These are phyloP conservation scores for Trypanosoma scelopori DNA, from an alignment of 208 protist genomes.

Conservation along the genomic window DNA sequence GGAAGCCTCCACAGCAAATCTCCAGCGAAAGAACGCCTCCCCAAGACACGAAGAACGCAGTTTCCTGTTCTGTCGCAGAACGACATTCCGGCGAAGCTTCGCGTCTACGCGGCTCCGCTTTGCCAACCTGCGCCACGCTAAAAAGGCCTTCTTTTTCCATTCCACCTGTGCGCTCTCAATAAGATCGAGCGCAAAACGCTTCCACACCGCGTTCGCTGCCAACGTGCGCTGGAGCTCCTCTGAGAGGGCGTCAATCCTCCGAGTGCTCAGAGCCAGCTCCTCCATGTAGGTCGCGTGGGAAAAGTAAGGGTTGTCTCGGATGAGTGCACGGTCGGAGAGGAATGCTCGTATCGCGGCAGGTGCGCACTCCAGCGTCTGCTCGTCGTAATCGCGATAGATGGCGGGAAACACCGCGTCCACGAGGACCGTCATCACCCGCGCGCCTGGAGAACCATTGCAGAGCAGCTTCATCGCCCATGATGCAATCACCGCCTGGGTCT, in stretches of 20 bases:
- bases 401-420: constrained; percentile 62
- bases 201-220: constrained; percentile 44
- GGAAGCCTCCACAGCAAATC: constrained; percentile 58
- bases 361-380: constrained; percentile 31
- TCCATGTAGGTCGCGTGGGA: constrained; percentile 84
- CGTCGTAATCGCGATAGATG: constrained; percentile 74
- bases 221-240: constrained; percentile 39
- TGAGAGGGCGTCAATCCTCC: constrained; percentile 32
- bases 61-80: constrained; percentile 32
- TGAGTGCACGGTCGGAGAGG: constrained; percentile 39
- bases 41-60: constrained; percentile 32
- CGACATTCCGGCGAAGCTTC: constrained; percentile 41
- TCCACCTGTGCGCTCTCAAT: constrained; percentile 26
- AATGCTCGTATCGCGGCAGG: constrained; percentile 60
- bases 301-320: constrained; percentile 78
- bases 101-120: constrained; percentile 35
- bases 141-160: constrained; percentile 38
- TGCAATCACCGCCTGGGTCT: constrained; percentile 49
- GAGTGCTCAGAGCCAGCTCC: constrained; percentile 42
- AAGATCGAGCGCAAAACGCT: constrained; percentile 38
- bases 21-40: constrained; percentile 72
- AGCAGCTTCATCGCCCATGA: constrained; percentile 79
- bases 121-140: constrained; percentile 51
- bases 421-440: constrained; percentile 39
- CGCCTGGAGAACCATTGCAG: constrained; percentile 26